phyloP scores from a whole-genome alignment of 1,139 yeast species.

The Kluyveromyces sp. region DNA sequence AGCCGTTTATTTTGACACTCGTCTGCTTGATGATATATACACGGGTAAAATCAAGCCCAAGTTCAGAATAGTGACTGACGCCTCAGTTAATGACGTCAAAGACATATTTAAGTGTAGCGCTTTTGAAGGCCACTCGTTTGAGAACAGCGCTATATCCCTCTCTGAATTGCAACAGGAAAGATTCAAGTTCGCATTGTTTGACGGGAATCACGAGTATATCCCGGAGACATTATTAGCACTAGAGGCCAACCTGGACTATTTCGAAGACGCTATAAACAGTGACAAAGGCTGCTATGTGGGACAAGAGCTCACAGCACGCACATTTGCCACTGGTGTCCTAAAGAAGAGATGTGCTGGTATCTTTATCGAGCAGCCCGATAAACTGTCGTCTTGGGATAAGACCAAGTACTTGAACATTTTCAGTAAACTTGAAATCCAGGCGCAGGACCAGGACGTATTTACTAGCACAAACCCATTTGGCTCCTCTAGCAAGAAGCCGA shows the following conservation, averaged over 20 bases:
- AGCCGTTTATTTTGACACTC: constrained; percentile 36
- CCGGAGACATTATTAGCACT: constrained; percentile 62
- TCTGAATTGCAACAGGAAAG: constrained; percentile 43
- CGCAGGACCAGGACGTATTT: constrained; percentile 6
- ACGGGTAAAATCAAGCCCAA: constrained; percentile 46
- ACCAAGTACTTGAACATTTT: constrained; percentile 14
- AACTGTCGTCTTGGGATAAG: constrained; percentile 13
- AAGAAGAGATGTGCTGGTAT: constrained; percentile 79
- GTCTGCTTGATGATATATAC: constrained; percentile 17
- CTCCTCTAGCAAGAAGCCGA: constrained; percentile 23
- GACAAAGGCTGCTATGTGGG: constrained; percentile 95
- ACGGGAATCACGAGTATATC: constrained; percentile 42
- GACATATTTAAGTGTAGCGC: constrained; percentile 28
- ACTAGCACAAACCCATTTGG: constrained; percentile 34
- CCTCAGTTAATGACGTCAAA: constrained; percentile 29
- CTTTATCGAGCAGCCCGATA: constrained; percentile 34
- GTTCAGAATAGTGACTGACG: constrained; percentile 56
- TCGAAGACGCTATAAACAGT: constrained; percentile 71
- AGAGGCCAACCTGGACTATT: constrained; percentile 71
- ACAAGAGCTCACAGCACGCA: constrained; percentile 87
- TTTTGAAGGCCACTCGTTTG: constrained; percentile 18
- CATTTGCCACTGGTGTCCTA: constrained; percentile 74
- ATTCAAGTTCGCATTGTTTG: constrained; percentile 58
- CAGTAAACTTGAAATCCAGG: constrained; percentile 6
- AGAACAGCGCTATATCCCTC: constrained; percentile 17